phyloP scores from a whole-genome alignment of 73 alveolate genomes.

The Paramecium sexaurelia region DNA sequence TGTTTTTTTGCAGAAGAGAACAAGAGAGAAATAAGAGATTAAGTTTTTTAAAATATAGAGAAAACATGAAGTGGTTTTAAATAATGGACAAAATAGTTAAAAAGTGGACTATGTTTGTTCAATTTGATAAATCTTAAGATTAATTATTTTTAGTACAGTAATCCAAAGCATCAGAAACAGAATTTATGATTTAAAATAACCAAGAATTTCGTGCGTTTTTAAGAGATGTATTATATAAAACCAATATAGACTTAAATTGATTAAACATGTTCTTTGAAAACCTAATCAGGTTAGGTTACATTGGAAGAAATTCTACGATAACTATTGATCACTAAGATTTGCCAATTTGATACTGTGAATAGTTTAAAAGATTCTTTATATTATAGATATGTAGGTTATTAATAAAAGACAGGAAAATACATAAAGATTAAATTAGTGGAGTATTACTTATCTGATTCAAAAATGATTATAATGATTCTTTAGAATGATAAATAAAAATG shows the following conservation, averaged over 20 bases:
- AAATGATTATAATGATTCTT: background rate
- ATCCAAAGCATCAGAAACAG: background rate
- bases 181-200: background rate
- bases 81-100: slow-evolving; percentile 11
- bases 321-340: background rate
- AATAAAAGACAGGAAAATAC: background rate
- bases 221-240: background rate
- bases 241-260: background rate
- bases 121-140: slow-evolving; percentile 5
- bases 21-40: slow-evolving; percentile 26
- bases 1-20: slow-evolving; percentile 13
- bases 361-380: background rate
- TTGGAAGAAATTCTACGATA: background rate
- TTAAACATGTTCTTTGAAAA: background rate
- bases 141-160: background rate
- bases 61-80: slow-evolving; percentile 26
- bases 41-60: background rate
- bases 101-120: background rate
- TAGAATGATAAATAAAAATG: background rate
- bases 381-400: background rate
- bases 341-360: background rate
- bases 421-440: background rate
- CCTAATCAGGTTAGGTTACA: background rate
- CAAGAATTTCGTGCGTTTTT: background rate
- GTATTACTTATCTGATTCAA: background rate